These are phyloP conservation scores for Lichina pygmaea DNA, from an alignment of 495 filamentous ascomycete genomes.

Conservation along the genomic window DNA sequence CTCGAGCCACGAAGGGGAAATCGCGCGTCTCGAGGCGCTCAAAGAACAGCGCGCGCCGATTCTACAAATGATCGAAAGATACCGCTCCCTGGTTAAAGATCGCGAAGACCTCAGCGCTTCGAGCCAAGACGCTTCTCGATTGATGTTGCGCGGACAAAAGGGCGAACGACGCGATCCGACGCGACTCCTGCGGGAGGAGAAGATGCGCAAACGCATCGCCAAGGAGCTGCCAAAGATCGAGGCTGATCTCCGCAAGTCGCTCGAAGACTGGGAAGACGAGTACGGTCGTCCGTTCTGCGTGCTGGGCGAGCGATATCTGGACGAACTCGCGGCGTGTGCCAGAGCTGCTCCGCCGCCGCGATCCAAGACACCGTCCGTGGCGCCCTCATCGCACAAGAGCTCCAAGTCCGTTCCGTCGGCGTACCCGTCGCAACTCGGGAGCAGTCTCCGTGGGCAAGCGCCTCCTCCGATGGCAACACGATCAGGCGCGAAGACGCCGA, in stretches of 20 bases:
- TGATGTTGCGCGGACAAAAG: slow-evolving; percentile 70
- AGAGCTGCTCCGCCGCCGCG: slow-evolving; percentile 36
- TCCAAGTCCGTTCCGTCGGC: slow-evolving; percentile 17
- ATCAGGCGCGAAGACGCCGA: slow-evolving; percentile 44
- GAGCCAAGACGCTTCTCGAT: slow-evolving; percentile 76
- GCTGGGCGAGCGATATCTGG: slow-evolving; percentile 69
- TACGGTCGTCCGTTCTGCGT: slow-evolving; percentile 82
- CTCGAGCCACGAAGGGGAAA: slow-evolving; percentile 69
- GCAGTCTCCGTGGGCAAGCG: slow-evolving; percentile 17
- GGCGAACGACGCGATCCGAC: slow-evolving; percentile 81
- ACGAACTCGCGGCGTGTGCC: slow-evolving; percentile 37
- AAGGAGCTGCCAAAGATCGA: slow-evolving; percentile 89
- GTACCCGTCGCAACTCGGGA: slow-evolving; percentile 14
- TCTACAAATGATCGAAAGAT: slow-evolving; percentile 55
- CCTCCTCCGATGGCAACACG: slow-evolving; percentile 20
- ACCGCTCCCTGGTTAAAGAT: slow-evolving; percentile 63
- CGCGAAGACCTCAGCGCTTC: slow-evolving; percentile 66
- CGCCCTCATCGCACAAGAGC: slow-evolving; percentile 14
- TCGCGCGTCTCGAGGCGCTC: slow-evolving; percentile 50
- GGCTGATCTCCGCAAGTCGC: slow-evolving; percentile 44
- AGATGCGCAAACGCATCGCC: slow-evolving; percentile 86
- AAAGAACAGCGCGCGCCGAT: slow-evolving; percentile 72
- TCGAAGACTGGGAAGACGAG: slow-evolving; percentile 83
- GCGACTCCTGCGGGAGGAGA: slow-evolving; percentile 86
- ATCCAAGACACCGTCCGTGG: slow-evolving; percentile 51